Evolutionary conservation across 805 yeast species (phyloP), one percentile per base, ranked within the genome.

Genomic region (Candida railenensis): DNA sequence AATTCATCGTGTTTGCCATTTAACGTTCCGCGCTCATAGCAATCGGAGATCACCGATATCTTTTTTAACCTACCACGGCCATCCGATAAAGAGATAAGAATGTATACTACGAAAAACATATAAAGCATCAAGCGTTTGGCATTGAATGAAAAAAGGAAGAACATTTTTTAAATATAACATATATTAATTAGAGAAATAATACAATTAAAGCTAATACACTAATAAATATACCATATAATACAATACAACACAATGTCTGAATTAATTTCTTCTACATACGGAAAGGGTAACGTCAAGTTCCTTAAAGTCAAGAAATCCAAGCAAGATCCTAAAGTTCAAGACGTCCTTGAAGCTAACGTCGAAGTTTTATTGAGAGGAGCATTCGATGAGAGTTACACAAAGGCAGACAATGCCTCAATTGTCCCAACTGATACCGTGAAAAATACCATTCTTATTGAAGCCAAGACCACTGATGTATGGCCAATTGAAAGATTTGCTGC

Each of bases 381-480:
- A 47, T 83, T 91, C 58, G 96, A 87, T 52, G 68, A 71, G 25
- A 83, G 96, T 2, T 91, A 87, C 74, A 91, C 96, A 43, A 60
- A 84, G 48, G 97, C 96, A 34, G 95, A 91, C 69, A 91, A 91
- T 72, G 62, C 87, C 2, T 80, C 87, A n/a, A 83, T 91, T 59
- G 95, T 91, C 42, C 97, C 97, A 48, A 91, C 97, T 7, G 96
- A 90, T 67, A 89, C 96, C 1, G 90, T 89, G 46, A 90, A 90
- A 69, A 90, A 90, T 76, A 90, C 96, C 43, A 81, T 88, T 53
- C 76, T 87, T 62, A 77, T 91, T 30, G 84, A 87, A 54, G 97
- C 96, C 53, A 87, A 86, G 69, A 83, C 78, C 60, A 77, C 81
- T 42, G 88, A 89, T 52, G 92, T 87, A 42, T 87, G 91, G 87